A percentile compares a stretch with the other conserved stretches of the same genome.
Conservation (phyloP, 2,329 filamentous ascomycete genomes). For the Daldinia sp. region DNA sequence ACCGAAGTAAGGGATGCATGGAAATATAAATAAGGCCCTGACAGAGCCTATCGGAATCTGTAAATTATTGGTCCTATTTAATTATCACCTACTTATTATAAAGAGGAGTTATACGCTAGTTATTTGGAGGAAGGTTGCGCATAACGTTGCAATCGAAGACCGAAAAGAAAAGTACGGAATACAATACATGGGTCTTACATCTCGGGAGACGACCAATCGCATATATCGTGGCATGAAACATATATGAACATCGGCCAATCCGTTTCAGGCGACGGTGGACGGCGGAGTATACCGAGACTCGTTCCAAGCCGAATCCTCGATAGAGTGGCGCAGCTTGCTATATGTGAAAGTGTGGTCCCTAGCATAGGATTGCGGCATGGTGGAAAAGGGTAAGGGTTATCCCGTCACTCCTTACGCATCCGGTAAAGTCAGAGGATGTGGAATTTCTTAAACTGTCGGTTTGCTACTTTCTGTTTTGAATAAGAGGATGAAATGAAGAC, state of each 20-base stretch:
- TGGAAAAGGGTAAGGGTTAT: constrained; percentile 15
- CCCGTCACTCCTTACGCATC: constrained; percentile 12
- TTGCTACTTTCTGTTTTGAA: background rate
- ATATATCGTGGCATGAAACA: background rate
- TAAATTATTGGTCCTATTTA: background rate
- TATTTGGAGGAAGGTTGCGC: background rate
- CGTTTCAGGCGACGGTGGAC: constrained; percentile 6
- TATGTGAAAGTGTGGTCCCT: constrained; percentile 5
- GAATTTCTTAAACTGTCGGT: background rate
- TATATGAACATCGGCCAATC: background rate
- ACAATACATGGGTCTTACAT: background rate
- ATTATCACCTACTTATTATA: no score
- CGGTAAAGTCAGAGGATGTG: constrained; percentile 2
- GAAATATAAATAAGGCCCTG: background rate
- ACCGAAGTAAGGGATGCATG: background rate
- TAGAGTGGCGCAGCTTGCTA: constrained; percentile 19
- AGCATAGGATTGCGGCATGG: constrained; percentile 26
- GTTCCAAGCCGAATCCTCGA: background rate
- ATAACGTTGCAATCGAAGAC: background rate
- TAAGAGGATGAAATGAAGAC: background rate
- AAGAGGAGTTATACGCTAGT: background rate
- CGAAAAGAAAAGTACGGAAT: background rate
- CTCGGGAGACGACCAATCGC: background rate
- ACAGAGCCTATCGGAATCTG: background rate
- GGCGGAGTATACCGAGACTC: background rate